phyloP scores from a whole-genome alignment of 306 rosid genomes.

The Gynostemma pentaphyllum region DNA sequence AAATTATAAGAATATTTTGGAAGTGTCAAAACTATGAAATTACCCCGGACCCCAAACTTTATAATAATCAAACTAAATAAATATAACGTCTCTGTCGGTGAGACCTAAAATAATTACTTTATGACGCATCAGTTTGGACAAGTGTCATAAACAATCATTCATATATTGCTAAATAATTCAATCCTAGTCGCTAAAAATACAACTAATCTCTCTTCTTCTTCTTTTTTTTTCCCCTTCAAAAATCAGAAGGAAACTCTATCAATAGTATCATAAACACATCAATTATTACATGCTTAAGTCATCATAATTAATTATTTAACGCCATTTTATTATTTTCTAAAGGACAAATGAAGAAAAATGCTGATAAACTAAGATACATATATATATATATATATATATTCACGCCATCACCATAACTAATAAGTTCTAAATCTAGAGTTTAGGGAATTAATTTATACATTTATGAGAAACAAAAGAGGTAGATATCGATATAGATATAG shows the following conservation, averaged over 20 bases:
- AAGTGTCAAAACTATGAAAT: too few species aligned
- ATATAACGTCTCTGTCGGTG: too few species aligned
- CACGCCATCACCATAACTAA: neutral
- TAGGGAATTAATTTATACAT: neutral
- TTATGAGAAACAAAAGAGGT: neutral
- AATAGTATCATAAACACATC: neutral
- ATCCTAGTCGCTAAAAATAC: neutral
- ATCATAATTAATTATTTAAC: neutral
- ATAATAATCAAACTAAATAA: too few species aligned
- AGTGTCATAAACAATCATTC: neutral
- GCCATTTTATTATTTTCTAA: neutral
- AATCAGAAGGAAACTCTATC: too few species aligned
- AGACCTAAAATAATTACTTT: neutral
- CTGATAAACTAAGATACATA: neutral
- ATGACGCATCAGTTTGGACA: neutral
- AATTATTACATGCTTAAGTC: slow-evolving; percentile 9
- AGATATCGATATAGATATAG: neutral
- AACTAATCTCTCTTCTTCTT: too few species aligned
- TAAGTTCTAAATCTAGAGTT: neutral
- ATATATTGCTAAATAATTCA: neutral
- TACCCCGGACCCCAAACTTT: too few species aligned
- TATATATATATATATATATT: neutral
- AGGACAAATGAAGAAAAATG: neutral
- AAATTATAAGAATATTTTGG: too few species aligned
- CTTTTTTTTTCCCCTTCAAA: too few species aligned